Evolutionary conservation across 495 filamentous ascomycete species (phyloP).

Genomic region (Aspergillus wentii): DNA sequence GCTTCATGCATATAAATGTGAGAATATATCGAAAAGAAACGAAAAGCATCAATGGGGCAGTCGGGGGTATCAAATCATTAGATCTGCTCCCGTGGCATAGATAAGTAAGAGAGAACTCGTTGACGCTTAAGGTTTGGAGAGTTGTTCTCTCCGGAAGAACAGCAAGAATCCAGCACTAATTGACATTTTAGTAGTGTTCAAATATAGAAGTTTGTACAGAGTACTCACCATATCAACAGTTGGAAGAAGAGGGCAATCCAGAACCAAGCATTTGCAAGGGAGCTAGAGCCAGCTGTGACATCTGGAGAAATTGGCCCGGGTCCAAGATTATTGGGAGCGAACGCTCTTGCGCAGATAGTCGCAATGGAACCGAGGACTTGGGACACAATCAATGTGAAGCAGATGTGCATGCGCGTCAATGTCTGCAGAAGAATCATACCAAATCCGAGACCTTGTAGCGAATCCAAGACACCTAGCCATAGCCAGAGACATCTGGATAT

Average conservation of each 20-base stretch:
- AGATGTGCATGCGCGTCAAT: conserved; percentile 45
- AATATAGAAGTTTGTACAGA: neutral
- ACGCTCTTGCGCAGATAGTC: conserved; percentile 42
- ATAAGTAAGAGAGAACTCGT: no score
- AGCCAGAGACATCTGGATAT: conserved; percentile 46
- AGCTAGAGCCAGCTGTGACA: conserved; percentile 35
- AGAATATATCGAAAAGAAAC: neutral
- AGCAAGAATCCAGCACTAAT: conserved; percentile 55
- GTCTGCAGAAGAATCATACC: conserved; percentile 50
- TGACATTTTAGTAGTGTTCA: neutral
- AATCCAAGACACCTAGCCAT: conserved; percentile 46
- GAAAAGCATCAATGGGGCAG: no score
- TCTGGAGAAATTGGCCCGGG: conserved; percentile 46
- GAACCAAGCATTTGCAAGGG: conserved; percentile 56
- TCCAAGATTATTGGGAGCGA: conserved; percentile 43
- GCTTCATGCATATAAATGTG: no score
- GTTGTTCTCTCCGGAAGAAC: conserved; percentile 70
- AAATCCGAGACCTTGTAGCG: conserved; percentile 45
- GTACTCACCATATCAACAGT: conserved; percentile 53
- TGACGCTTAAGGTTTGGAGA: conserved; percentile 59
- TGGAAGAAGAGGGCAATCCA: conserved; percentile 63
- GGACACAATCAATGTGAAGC: conserved; percentile 46
- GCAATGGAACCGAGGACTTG: conserved; percentile 47
- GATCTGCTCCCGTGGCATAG: no score
- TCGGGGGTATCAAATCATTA: no score